Evolutionary conservation across 768 basidiomycete genomes (phyloP).

Genomic region (Mycena leptocephala): DNA sequence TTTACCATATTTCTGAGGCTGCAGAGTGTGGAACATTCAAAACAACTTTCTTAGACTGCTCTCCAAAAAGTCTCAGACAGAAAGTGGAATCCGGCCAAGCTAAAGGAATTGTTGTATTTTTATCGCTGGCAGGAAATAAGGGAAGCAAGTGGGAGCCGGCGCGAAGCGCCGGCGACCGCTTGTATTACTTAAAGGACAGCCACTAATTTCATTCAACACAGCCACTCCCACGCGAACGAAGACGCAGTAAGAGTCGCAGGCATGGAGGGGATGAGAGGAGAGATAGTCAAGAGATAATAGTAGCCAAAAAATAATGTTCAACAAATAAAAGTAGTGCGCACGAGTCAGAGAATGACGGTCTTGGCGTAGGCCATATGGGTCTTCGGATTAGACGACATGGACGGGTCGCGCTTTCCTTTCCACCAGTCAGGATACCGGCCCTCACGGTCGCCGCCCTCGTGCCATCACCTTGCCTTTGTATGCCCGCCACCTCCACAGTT

Average conservation of each 20-base stretch:
- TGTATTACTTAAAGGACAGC: no score
- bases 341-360: not conserved
- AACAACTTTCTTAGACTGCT: no score
- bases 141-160: no score
- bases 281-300: not conserved
- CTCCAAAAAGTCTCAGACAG: no score
- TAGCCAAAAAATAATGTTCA: not conserved
- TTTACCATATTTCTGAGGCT: no score
- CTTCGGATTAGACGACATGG: not conserved
- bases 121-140: no score
- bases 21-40: no score
- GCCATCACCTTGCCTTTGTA: conserved; percentile 12
- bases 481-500: not conserved
- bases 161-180: no score
- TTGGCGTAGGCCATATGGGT: conserved; percentile 2
- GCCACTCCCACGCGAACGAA: conserved; percentile 18
- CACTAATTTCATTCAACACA: no score
- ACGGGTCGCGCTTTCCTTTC: not conserved
- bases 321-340: not conserved
- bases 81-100: no score
- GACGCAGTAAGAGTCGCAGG: not conserved
- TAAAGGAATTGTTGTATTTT: no score
- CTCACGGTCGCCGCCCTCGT: not conserved
- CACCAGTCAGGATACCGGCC: conserved; percentile 16
- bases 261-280: not conserved